A percentile compares a stretch with the other conserved stretches of the same genome.
Evolutionary conservation across 495 filamentous ascomycete species (phyloP).

Genomic region (Tricharina praecox): DNA sequence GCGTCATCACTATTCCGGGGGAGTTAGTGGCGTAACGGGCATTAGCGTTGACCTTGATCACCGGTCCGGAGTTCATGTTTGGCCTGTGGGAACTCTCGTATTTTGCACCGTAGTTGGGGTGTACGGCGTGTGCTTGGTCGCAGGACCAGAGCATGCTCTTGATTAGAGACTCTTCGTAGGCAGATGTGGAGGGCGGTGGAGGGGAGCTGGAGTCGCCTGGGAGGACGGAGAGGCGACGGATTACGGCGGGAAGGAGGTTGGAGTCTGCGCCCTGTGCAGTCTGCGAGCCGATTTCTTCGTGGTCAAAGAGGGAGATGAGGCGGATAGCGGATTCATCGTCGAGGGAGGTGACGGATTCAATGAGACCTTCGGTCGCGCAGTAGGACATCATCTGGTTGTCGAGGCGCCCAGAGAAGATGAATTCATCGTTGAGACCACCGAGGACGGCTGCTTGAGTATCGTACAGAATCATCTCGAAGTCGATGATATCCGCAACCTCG

Average conservation of each 20-base stretch:
- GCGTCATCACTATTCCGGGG: constrained; percentile 79
- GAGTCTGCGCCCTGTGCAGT: constrained; percentile 89
- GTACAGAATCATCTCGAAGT: constrained; percentile 92
- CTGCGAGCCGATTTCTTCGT: constrained; percentile 87
- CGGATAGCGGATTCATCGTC: constrained; percentile 67
- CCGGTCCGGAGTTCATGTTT: constrained; percentile 87
- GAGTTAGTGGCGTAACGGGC: constrained; percentile 91
- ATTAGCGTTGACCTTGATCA: constrained; percentile 97
- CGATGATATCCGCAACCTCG: constrained; percentile 52
- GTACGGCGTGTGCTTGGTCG: constrained; percentile 89
- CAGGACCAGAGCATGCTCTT: constrained; percentile 92
- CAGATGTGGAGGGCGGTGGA: constrained; percentile 44
- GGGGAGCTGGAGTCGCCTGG: constrained; percentile 39
- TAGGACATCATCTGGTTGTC: constrained; percentile 94
- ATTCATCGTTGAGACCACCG: constrained; percentile 79
- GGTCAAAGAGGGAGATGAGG: constrained; percentile 82
- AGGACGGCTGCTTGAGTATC: constrained; percentile 82
- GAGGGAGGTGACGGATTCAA: constrained; percentile 56
- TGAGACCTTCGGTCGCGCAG: constrained; percentile 65
- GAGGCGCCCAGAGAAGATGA: constrained; percentile 81
- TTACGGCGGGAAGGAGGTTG: constrained; percentile 73
- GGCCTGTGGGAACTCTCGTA: constrained; percentile 83
- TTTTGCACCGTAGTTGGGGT: constrained; percentile 84
- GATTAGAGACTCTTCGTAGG: constrained; percentile 81
- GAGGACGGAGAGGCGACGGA: constrained; percentile 71